Evolutionary conservation across 2,329 filamentous ascomycete genomes (phyloP), one percentile per base, ranked within the genome.

Genomic region (Lecanicillium sp.): DNA sequence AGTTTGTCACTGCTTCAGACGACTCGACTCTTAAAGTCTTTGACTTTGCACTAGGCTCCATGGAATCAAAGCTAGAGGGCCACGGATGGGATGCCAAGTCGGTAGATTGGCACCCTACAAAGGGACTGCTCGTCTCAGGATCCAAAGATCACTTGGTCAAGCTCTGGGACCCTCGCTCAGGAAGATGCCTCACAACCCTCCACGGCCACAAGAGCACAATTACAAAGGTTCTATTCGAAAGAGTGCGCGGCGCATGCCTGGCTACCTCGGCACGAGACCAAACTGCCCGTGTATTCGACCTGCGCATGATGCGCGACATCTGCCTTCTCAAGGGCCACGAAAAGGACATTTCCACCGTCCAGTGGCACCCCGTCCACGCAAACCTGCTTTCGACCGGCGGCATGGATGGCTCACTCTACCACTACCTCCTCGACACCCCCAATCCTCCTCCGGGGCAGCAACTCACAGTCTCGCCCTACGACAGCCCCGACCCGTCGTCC

Each of bases 111-210:
- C 92, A 98, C 65, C 89, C 90, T 2, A 85, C 83, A 15, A 96
- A 95, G 64, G 92, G 92, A 2, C 66, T 98, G 4, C 73, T 98
- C 22, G 90, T 95, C 4, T 96, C 92, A 1, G 92, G 92, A 28
- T 96, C 90, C 9, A 98, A 98, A 64, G 92, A 98, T 55, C 90
- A 98, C 60, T 71, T 94, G 45, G 87, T 98, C 54, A 96, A 96
- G 60, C 78, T 98, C 31, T 98, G 92, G 92, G 92, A 98, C 59
- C 92, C 92, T n/a, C 78, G 92, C 40, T 90, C 83, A 5, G 82
- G 85, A 27, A 81, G 88, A 31, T 95, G 88, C 57, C 70, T 98
- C 39, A 95, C 90, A 1, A 96, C 90, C 0, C 76, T 98, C 4
- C 89, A 95, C 60, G 90, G 88, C 31, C 92, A 96, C 63, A 98